Conservation (phyloP, 768 basidiomycete genomes). For the Trametes gibbosa region DNA sequence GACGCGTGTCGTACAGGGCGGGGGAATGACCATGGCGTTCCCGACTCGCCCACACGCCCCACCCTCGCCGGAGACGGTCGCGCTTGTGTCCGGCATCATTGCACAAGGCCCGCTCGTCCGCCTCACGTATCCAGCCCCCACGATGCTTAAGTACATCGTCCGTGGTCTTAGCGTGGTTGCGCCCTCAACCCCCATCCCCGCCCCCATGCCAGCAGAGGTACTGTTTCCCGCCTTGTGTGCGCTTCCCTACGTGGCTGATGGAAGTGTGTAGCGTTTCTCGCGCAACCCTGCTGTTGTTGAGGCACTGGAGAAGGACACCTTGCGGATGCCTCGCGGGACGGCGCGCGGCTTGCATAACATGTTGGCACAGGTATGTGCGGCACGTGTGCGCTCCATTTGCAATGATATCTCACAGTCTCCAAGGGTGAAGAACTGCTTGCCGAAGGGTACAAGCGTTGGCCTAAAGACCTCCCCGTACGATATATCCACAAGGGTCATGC, state of each 20-base stretch:
- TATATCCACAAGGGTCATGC: background rate
- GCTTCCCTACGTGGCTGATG: background rate
- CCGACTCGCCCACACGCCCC: conserved; percentile 37
- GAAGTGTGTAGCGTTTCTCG: conserved; percentile 45
- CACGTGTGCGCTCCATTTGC: background rate
- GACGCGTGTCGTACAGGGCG: conserved; percentile 44
- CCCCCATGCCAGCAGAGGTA: conserved; percentile 48
- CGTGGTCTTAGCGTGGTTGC: conserved; percentile 42
- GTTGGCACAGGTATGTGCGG: conserved; percentile 20
- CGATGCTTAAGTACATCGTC: conserved; percentile 47
- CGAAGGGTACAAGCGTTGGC: conserved; percentile 54
- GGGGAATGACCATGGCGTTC: conserved; percentile 58
- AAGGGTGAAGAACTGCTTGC: conserved; percentile 55
- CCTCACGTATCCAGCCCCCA: conserved; percentile 55
- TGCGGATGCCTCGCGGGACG: conserved; percentile 53
- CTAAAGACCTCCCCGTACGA: conserved; percentile 55
- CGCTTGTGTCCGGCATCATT: conserved; percentile 58
- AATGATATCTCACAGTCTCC: too few species aligned
- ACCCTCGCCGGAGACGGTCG: conserved; percentile 34
- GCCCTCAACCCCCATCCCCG: conserved; percentile 52
- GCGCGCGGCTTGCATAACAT: conserved; percentile 18
- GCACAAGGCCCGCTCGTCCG: conserved; percentile 61
- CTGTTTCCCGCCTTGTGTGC: background rate
- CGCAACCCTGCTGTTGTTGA: conserved; percentile 51
- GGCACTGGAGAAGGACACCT: conserved; percentile 51